Evolutionary conservation across 2,329 filamentous ascomycete species (phyloP).

Genomic region (Apiospora arundinis): DNA sequence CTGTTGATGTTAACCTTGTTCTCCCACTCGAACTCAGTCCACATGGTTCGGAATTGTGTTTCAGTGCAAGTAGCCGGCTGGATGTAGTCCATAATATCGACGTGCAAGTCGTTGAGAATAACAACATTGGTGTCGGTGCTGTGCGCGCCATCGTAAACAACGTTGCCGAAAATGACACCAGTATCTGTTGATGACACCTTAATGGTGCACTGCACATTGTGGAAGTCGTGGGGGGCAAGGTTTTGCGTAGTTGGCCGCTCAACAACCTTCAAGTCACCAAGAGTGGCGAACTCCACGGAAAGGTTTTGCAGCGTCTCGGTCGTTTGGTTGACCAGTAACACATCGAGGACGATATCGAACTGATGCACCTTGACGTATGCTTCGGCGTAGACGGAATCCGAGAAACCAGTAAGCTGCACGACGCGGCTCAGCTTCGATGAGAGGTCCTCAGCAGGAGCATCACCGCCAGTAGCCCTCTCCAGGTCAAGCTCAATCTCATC

Average conservation of each 20-base stretch:
- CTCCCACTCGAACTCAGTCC: constrained; percentile 99
- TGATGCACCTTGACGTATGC: constrained; percentile 99
- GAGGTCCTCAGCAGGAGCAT: constrained; percentile 81
- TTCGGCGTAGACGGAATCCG: constrained; percentile 97
- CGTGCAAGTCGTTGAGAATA: constrained; percentile 96
- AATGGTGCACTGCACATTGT: constrained; percentile 98
- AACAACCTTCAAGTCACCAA: constrained; percentile 97
- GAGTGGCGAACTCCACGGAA: constrained; percentile 96
- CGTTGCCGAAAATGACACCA: constrained; percentile 97
- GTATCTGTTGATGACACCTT: constrained; percentile 98
- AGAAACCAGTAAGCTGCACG: constrained; percentile 97
- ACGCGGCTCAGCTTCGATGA: constrained; percentile 94
- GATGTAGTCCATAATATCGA: constrained; percentile 99
- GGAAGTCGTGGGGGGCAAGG: constrained; percentile 92
- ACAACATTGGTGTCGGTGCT: constrained; percentile 95
- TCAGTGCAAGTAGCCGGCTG: constrained; percentile 96
- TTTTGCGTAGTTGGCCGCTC: constrained; percentile 97
- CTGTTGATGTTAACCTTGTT: constrained; percentile 99
- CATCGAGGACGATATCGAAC: constrained; percentile 97
- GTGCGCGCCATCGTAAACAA: constrained; percentile 93
- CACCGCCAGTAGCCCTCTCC: constrained; percentile 92
- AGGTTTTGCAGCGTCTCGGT: constrained; percentile 96
- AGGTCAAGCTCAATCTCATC: constrained; percentile 91
- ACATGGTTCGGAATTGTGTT: constrained; percentile 99
- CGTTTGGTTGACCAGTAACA: constrained; percentile 96